Base-by-base conservation (phyloP, 257 asterid species). In the Fraxinus anomala region DNA sequence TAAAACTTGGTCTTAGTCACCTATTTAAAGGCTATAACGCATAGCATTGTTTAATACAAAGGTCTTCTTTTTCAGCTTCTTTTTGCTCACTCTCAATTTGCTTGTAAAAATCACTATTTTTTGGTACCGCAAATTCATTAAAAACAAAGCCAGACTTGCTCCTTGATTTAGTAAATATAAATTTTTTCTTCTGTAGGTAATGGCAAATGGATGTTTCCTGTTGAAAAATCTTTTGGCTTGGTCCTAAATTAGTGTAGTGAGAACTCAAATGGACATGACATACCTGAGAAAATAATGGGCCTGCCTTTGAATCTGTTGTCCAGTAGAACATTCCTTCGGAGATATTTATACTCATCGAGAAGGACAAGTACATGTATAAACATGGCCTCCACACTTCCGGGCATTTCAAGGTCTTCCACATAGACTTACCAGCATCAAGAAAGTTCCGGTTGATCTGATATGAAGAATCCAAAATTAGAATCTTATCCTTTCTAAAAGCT, bases 311-410 rank as follows among this genome's bases (percentile, higher is more conserved):
- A 88, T 96, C 98, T 28, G 99, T 96, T 30, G 17, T 85, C 99
- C 99, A 96, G 80, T 90, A 96, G 88, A 96, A 96, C 97, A 91
- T 83, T 17, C 98, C 99, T 80, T 96, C 99, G 3, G 86, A 85
- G 82, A 93, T 85, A 67, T 86, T 88, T 31, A 96, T 83, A 82
- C 95, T 86, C 83, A 92, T 36, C 30, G 95, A 89, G 76, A 96
- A 82, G 54, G 97, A 93, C 67, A 93, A 67, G 84, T 89, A 96
- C 99, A 96, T 96, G 78, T 90, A 96, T 59, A 93, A 72, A 82
- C 99, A 91, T 3, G 99, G 99, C 75, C 94, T 86, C 98, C 98
- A 96, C 72, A 96, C 99, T 5, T 79, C 93, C 0, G 94, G 94
- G 82, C 79, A 85, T 84, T 81, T 86, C 80, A 96, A 73, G 10